phyloP scores from a whole-genome alignment of 2,329 filamentous ascomycete genomes.

The Triangularia verruculosa region DNA sequence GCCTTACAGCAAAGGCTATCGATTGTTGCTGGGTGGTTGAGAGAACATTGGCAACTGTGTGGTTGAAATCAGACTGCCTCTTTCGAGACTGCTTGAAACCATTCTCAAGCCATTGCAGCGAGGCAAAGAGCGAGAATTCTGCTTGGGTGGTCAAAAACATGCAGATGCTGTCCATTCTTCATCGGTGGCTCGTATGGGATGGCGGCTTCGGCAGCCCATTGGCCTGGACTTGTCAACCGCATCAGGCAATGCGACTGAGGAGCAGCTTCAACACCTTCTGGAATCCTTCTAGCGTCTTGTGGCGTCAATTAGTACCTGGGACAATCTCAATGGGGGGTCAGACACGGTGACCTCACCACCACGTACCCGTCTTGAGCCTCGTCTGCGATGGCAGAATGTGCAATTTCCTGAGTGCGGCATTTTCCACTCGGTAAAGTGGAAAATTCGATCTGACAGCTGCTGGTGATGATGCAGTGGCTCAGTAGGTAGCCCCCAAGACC shows the following conservation, averaged over 20 bases:
- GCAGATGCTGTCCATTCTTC: conserved; percentile 4
- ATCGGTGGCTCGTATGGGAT: neutral
- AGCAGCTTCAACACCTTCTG: conserved; percentile 5
- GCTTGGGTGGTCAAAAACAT: neutral
- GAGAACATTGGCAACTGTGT: too few relatives aligned
- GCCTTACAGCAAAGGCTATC: too few relatives aligned
- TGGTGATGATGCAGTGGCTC: neutral
- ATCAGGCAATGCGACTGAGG: conserved; percentile 4
- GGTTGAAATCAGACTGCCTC: too few relatives aligned
- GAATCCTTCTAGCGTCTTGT: conserved; percentile 12
- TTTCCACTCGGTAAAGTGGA: conserved; percentile 1
- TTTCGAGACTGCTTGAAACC: too few relatives aligned
- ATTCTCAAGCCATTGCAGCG: neutral
- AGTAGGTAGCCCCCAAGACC: neutral
- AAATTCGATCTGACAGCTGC: neutral
- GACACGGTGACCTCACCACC: neutral
- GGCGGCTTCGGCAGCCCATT: conserved; percentile 1
- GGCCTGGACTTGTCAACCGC: conserved; percentile 9
- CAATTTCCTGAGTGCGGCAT: conserved; percentile 6
- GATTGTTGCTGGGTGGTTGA: too few relatives aligned
- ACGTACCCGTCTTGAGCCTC: neutral
- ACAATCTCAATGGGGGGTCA: neutral
- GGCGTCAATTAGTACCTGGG: conserved; percentile 3
- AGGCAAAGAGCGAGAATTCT: neutral
- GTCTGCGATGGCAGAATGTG: neutral